These are phyloP conservation scores for Teunomyces stri DNA, from an alignment of 805 yeast genomes.

Conservation along the genomic window DNA sequence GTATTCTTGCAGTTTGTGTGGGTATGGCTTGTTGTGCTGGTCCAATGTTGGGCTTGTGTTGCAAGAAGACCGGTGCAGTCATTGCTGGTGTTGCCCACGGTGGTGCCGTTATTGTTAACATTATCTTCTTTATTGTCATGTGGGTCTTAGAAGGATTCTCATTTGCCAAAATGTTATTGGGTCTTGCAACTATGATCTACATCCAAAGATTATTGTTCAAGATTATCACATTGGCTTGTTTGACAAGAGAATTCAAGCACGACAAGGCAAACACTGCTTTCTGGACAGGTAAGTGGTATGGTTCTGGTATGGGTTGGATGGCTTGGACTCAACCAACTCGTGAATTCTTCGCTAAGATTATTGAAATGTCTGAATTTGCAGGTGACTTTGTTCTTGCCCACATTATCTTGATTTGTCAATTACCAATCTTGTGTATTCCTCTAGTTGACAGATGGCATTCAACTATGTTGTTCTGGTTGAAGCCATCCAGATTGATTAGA, in stretches of 20 bases:
- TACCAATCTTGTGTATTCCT: constrained; percentile 85
- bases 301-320: constrained; percentile 87
- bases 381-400: constrained; percentile 97
- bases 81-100: constrained; percentile 97
- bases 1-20: constrained; percentile 72
- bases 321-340: constrained; percentile 95
- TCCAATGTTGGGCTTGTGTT: constrained; percentile 89
- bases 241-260: constrained; percentile 95
- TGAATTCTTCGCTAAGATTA: constrained; percentile 90
- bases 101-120: constrained; percentile 82
- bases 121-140: constrained; percentile 88
- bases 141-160: constrained; percentile 96
- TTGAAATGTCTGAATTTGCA: constrained; percentile 92
- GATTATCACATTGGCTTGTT: constrained; percentile 68
- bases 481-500: constrained; percentile 93
- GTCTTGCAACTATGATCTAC: constrained; percentile 79
- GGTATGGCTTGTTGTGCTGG: constrained; percentile 96
- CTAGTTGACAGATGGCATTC: constrained; percentile 96
- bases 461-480: constrained; percentile 97
- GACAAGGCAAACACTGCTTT: constrained; percentile 95
- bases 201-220: constrained; percentile 87
- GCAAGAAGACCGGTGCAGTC: constrained; percentile 95
- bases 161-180: constrained; percentile 83
- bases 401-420: constrained; percentile 77
- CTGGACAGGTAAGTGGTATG: constrained; percentile 99